Base-by-base conservation (phyloP, 164 flowering plant genomes). In the Cinnamomum chago region DNA sequence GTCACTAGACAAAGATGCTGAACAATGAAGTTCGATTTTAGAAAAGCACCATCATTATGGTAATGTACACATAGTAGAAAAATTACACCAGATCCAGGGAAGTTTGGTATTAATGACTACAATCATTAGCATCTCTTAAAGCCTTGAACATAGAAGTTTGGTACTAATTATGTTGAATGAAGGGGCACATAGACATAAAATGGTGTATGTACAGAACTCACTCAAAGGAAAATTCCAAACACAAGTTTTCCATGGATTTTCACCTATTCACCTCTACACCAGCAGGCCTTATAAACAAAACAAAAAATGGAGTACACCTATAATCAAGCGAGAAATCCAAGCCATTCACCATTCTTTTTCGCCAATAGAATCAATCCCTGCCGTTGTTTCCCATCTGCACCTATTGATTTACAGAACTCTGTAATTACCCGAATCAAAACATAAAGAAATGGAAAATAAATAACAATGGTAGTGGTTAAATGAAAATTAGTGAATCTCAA, bases 321-420 rank as follows among this genome's bases (percentile, higher is more conserved):
- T 35, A 35, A 35, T 90, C 80, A 94, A 0, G 98, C 95, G 22
- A 95, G 92, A 72, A 95, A 92, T 3, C 98, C 98, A 33, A 95
- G 95, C 69, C 79, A 82, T 70, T 95, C 97, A 68, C 98, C 98
- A 50, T 95, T 95, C 87, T 95, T 95, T 88, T 95, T 92, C 0
- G 98, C 98, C 79, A 95, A 75, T 62, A 91, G 84, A 73, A 95
- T 95, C 77, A 95, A 81, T 27, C 98, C 97, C 79, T 95, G 97
- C 76, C 94, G 87, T 78, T 92, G 98, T 71, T 95, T 95, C 18
- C 87, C 84, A 77, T 95, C 98, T 15, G 98, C 98, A 69, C 97
- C 98, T 20, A 92, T 90, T 0, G 97, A 84, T 79, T 91, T 95
- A 86, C 97, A 95, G 86, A 95, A 95, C 70, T 95, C 95, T 0